phyloP scores from a whole-genome alignment of 1,139 yeast genomes.

The Hansenula anomala region DNA sequence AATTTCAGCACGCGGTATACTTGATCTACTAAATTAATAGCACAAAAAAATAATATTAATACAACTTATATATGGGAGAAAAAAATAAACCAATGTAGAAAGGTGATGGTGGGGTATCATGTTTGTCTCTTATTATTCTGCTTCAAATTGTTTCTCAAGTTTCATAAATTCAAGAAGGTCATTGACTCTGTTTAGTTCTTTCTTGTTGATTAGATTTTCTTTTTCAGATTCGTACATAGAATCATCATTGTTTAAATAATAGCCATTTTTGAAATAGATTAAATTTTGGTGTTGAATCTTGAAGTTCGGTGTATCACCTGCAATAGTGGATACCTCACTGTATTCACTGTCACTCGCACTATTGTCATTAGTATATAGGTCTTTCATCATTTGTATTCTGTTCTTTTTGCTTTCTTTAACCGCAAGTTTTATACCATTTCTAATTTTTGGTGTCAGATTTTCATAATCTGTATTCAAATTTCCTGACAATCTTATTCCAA shows the following conservation, averaged over 20 bases:
- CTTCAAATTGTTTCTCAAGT: slow-evolving; percentile 16
- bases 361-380: slow-evolving; percentile 6
- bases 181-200: slow-evolving; percentile 15
- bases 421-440: slow-evolving; percentile 19
- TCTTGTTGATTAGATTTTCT: slow-evolving; percentile 13
- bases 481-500: neutral
- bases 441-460: slow-evolving; percentile 16
- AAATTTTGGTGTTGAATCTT: slow-evolving; percentile 14
- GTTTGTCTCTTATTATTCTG: too few species aligned
- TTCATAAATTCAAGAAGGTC: slow-evolving; percentile 18
- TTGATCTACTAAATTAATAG: too few species aligned
- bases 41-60: too few species aligned
- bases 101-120: too few species aligned
- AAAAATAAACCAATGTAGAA: too few species aligned
- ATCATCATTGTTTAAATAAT: slow-evolving; percentile 19
- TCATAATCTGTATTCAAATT: neutral
- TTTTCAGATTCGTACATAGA: slow-evolving; percentile 17
- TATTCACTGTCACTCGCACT: slow-evolving; percentile 19
- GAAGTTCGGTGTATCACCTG: slow-evolving; percentile 22
- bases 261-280: slow-evolving; percentile 21
- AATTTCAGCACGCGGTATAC: too few species aligned
- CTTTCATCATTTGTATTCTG: slow-evolving; percentile 17
- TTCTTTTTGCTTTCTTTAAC: slow-evolving; percentile 20
- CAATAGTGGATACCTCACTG: slow-evolving; percentile 20
- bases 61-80: too few species aligned